phyloP scores from a whole-genome alignment of 495 filamentous ascomycete genomes.

The Penicillium coprophilum region DNA sequence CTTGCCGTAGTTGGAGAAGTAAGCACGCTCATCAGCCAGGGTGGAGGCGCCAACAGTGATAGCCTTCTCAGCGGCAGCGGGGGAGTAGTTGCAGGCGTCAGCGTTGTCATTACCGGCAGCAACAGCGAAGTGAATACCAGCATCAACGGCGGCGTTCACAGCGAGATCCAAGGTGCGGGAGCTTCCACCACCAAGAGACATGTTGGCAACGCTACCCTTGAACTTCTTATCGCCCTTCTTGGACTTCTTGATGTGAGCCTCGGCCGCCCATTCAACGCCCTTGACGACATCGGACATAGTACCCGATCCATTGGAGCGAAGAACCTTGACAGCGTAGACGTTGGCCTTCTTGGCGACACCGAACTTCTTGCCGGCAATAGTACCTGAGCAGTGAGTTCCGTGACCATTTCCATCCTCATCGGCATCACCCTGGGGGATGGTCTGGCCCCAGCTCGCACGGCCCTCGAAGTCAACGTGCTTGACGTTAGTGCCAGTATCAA shows the following conservation, averaged over 20 bases:
- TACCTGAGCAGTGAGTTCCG: constrained; percentile 99
- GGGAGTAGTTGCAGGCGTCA: constrained; percentile 99
- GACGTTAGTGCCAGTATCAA: constrained; percentile 94
- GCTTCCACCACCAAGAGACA: constrained; percentile 97
- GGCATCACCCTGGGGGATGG: constrained; percentile 77
- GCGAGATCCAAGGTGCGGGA: constrained; percentile 83
- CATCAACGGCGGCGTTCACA: constrained; percentile 89
- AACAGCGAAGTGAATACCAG: constrained; percentile 94
- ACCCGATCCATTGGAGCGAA: constrained; percentile 94
- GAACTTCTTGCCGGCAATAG: constrained; percentile 95
- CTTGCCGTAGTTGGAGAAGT: constrained; percentile 99
- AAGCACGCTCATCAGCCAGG: constrained; percentile 91
- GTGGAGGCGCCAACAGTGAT: constrained; percentile 96
- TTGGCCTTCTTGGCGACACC: constrained; percentile 99
- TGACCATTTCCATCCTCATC: constrained; percentile 97
- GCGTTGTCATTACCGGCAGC: constrained; percentile 98
- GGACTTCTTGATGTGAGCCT: constrained; percentile 70
- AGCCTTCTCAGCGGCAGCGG: constrained; percentile 86
- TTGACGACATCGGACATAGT: constrained; percentile 98
- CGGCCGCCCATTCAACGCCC: constrained; percentile 94
- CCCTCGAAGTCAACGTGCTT: constrained; percentile 97
- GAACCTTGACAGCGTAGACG: constrained; percentile 95
- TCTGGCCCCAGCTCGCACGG: constrained; percentile 95
- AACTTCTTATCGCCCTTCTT: constrained; percentile 91
- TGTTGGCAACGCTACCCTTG: constrained; percentile 99